Evolutionary conservation across 768 basidiomycete species (phyloP).

Genomic region (Russula emetica): DNA sequence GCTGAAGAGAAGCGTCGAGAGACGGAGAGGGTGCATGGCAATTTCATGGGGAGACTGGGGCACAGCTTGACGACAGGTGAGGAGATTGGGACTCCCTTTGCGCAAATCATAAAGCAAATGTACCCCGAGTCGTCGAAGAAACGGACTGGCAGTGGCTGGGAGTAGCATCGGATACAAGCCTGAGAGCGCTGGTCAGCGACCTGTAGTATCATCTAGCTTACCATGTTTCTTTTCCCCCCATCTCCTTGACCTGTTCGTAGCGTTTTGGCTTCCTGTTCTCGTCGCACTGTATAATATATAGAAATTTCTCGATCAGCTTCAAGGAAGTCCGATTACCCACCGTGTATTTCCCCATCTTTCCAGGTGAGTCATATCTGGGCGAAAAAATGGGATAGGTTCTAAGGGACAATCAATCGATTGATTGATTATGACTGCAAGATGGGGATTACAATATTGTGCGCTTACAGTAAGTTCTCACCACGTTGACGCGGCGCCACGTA

Average conservation of each 20-base stretch:
- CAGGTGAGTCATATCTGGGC: too few species aligned
- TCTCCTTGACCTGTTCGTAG: neutral
- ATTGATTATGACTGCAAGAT: neutral
- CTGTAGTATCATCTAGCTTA: too few species aligned
- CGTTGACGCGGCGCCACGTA: too few species aligned
- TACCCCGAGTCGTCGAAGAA: neutral
- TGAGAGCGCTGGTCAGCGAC: too few species aligned
- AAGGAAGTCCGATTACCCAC: neutral
- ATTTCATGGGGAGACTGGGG: neutral
- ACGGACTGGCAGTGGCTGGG: neutral
- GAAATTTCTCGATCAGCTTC: neutral
- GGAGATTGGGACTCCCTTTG: neutral
- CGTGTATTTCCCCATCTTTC: neutral
- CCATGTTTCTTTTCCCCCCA: neutral
- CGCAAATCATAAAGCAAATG: neutral
- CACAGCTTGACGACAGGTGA: neutral
- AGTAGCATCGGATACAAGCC: neutral
- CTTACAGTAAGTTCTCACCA: neutral
- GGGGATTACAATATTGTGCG: too few species aligned
- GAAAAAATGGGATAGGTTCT: too few species aligned
- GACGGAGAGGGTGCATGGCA: neutral
- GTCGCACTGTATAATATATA: neutral
- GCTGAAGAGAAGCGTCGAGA: neutral
- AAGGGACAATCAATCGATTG: neutral
- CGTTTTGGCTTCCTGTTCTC: neutral